Base-by-base conservation (phyloP, 208 protist genomes). In the Borovskyia barvae region DNA sequence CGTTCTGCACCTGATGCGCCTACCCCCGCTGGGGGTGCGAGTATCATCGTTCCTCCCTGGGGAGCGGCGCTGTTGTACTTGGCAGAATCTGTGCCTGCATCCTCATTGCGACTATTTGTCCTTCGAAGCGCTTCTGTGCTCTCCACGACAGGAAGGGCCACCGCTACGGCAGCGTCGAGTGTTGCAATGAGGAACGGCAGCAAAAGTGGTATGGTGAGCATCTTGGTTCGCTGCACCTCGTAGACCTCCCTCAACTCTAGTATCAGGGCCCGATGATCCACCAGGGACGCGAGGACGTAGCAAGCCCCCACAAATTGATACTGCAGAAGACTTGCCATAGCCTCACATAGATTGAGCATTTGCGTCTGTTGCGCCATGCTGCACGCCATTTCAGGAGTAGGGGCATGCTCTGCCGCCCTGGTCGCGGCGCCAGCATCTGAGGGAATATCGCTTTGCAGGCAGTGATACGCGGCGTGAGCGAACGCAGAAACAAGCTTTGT, bases 281-380 rank as follows among this genome's bases (percentile, higher is more conserved):
- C 59, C 39, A 95, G 72, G 15, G 69, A 59, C 1, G 67, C 69
- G 33, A 95, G 50, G 9, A 92, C 47, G 40, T 77, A 65, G 6
- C 61, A 60, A 4, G 83, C 72, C 36, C 72, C 82, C 9, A 17
- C 60, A 40, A 80, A 56, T 33, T 92, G 82, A 43, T 91, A 92
- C 62, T 90, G 80, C 39, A 95, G 40, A 22, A 87, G 47, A 42
- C 81, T 85, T 9, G 80, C 80, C 40, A 92, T 85, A 9, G 80
- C 71, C 57, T 91, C 89, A 32, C 82, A 85, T 30, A 78, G 54
- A 63, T 79, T 80, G 20, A 79, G 41, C 80, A 94, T 78, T 26
- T 83, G 59, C 32, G 64, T 42, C 19, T 66, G 55, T 17, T 66
- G 46, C 52, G 68, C 40, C 15, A 24, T 20, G 35, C 33, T 40